phyloP scores from a whole-genome alignment of 164 flowering plant species.

The Litsea cubeba region DNA sequence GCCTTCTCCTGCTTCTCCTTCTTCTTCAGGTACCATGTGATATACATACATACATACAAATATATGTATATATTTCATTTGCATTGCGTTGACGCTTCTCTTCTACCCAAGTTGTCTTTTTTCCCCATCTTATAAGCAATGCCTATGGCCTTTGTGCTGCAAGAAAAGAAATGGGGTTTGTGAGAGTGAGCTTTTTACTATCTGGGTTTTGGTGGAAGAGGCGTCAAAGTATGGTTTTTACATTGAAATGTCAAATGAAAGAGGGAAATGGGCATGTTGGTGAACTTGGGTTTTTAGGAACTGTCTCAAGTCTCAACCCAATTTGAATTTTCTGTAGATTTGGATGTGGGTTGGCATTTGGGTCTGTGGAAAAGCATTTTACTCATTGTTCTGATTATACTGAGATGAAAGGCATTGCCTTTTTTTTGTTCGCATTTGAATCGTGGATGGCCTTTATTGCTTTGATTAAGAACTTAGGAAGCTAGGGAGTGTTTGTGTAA shows the following conservation, averaged over 20 bases:
- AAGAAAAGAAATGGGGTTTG: background rate
- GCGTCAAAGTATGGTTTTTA: background rate
- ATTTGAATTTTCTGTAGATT: too few species aligned
- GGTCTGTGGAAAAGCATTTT: background rate
- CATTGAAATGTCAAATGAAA: background rate
- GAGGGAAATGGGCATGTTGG: background rate
- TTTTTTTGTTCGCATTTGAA: background rate
- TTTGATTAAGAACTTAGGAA: too few species aligned
- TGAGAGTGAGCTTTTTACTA: background rate
- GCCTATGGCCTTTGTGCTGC: background rate
- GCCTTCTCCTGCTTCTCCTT: conserved; percentile 7
- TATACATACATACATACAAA: too few species aligned
- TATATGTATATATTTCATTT: too few species aligned
- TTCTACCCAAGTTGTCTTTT: background rate
- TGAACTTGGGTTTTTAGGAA: background rate
- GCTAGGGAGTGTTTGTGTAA: too few species aligned
- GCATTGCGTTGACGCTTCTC: background rate
- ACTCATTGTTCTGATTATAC: background rate
- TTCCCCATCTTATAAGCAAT: background rate
- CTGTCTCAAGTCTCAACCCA: background rate
- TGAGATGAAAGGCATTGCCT: background rate
- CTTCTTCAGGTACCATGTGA: conserved; percentile 34
- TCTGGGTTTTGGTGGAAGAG: conserved; percentile 8
- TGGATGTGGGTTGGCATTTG: background rate
- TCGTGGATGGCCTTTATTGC: background rate